Conservation (phyloP, 2,329 filamentous ascomycete species). For the Conoideocrella luteorostrata region DNA sequence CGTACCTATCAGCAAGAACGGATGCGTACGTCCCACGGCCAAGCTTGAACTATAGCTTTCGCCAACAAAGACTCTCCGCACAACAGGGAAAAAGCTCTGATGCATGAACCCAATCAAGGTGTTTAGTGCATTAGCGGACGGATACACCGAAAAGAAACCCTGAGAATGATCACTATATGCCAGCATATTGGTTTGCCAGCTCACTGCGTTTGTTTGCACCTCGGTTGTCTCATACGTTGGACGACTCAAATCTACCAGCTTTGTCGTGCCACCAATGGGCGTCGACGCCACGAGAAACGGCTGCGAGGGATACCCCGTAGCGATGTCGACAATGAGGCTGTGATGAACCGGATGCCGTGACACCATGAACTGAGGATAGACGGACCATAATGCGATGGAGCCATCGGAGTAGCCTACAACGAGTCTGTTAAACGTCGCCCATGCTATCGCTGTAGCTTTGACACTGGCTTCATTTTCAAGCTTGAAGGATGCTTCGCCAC, state of each 20-base stretch:
- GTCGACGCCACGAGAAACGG: constrained; percentile 50
- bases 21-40: constrained; percentile 43
- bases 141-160: constrained; percentile 47
- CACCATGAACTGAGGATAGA: constrained; percentile 42
- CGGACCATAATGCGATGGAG: constrained; percentile 50
- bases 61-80: constrained; percentile 44
- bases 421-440: constrained; percentile 49
- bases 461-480: constrained; percentile 41
- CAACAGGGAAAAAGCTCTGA: constrained; percentile 44
- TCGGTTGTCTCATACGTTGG: constrained; percentile 49
- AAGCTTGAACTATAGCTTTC: constrained; percentile 46
- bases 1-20: constrained; percentile 46
- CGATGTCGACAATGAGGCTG: constrained; percentile 47
- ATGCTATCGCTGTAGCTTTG: constrained; percentile 46
- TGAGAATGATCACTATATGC: constrained; percentile 50
- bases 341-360: constrained; percentile 48
- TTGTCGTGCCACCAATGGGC: constrained; percentile 47
- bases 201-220: constrained; percentile 42
- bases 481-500: constrained; percentile 29
- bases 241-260: constrained; percentile 45
- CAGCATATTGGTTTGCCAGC: constrained; percentile 47
- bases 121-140: constrained; percentile 46
- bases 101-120: constrained; percentile 48
- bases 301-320: constrained; percentile 49
- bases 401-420: constrained; percentile 51